Percentiles rank a stretch among this genome's conserved stretches.
Evolutionary conservation across 2,329 filamentous ascomycete species (phyloP).

Genomic region (Arachnomyces sp.): DNA sequence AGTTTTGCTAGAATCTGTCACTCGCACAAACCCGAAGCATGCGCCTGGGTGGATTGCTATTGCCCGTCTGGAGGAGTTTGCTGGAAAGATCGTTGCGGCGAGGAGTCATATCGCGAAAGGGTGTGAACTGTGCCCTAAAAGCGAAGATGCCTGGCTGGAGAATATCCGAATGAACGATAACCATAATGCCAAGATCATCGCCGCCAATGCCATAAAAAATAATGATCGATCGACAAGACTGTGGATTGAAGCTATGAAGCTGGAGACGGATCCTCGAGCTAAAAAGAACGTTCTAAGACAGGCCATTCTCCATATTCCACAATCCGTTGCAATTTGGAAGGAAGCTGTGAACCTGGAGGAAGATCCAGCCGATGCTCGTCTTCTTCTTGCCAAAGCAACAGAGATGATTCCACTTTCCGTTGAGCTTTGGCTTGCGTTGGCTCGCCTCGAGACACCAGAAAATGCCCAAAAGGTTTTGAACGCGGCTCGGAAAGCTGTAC

Average conservation of each 20-base stretch:
- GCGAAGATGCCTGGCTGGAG: slow-evolving; percentile 91
- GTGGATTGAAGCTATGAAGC: slow-evolving; percentile 92
- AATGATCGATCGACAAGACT: slow-evolving; percentile 82
- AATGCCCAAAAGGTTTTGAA: slow-evolving; percentile 95
- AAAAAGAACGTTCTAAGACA: slow-evolving; percentile 91
- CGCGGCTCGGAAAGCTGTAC: slow-evolving; percentile 85
- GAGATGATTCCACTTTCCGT: slow-evolving; percentile 91
- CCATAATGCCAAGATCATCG: slow-evolving; percentile 91
- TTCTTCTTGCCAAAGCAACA: slow-evolving; percentile 88
- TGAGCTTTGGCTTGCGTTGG: slow-evolving; percentile 90
- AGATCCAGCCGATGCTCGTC: slow-evolving; percentile 74
- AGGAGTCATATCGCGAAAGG: slow-evolving; percentile 81
- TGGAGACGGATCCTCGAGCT: slow-evolving; percentile 72
- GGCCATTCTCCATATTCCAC: slow-evolving; percentile 84
- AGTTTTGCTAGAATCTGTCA: slow-evolving; percentile 88
- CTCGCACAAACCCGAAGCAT: slow-evolving; percentile 93
- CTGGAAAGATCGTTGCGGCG: slow-evolving; percentile 83
- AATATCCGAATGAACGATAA: slow-evolving; percentile 89
- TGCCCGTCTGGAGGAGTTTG: slow-evolving; percentile 82
- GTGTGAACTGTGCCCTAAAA: slow-evolving; percentile 85
- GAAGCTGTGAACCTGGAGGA: slow-evolving; percentile 94
- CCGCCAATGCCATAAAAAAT: slow-evolving; percentile 82
- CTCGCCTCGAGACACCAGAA: slow-evolving; percentile 78
- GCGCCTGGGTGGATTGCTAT: slow-evolving; percentile 94
- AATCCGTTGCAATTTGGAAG: slow-evolving; percentile 97